These are phyloP conservation scores for Puya raimondii DNA, from an alignment of 176 grass and related monocot genomes.

Conservation along the genomic window DNA sequence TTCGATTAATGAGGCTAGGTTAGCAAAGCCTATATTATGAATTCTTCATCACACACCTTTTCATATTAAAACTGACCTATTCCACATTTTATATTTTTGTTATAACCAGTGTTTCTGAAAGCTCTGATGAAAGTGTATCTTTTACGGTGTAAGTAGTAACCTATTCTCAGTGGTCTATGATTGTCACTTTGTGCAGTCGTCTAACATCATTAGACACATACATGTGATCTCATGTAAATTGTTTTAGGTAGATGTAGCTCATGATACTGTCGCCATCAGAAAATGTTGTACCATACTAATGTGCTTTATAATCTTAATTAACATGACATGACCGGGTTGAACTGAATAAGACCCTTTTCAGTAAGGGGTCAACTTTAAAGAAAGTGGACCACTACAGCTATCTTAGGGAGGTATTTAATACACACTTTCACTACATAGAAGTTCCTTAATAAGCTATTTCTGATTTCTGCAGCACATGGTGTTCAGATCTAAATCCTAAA, in stretches of 20 bases:
- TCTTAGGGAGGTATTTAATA: slow-evolving; percentile 58
- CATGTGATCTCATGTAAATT: slow-evolving; percentile 35
- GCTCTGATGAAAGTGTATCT: too few species aligned
- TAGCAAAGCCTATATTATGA: too few species aligned
- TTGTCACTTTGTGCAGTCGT: slow-evolving; percentile 9
- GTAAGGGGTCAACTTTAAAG: slow-evolving; percentile 37
- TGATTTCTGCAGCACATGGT: slow-evolving; percentile 28
- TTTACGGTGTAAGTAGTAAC: too few species aligned
- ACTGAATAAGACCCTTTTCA: slow-evolving; percentile 23
- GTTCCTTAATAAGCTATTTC: slow-evolving; percentile 44
- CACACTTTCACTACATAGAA: slow-evolving; percentile 55
- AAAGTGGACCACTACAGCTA: slow-evolving; percentile 54
- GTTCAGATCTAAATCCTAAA: slow-evolving; percentile 34
- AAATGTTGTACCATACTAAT: slow-evolving; percentile 25
- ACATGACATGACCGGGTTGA: slow-evolving; percentile 21
- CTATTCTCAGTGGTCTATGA: too few species aligned
- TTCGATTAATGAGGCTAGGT: too few species aligned
- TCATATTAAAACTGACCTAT: too few species aligned
- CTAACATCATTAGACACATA: slow-evolving; percentile 23
- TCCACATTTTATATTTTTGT: too few species aligned
- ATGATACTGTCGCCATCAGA: slow-evolving; percentile 22
- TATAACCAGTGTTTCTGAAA: too few species aligned
- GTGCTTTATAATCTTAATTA: slow-evolving; percentile 40
- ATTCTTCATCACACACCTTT: too few species aligned
- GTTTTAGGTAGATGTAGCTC: slow-evolving; percentile 51